Evolutionary conservation across 306 rosid species (phyloP).

Genomic region (Malus sieversii): DNA sequence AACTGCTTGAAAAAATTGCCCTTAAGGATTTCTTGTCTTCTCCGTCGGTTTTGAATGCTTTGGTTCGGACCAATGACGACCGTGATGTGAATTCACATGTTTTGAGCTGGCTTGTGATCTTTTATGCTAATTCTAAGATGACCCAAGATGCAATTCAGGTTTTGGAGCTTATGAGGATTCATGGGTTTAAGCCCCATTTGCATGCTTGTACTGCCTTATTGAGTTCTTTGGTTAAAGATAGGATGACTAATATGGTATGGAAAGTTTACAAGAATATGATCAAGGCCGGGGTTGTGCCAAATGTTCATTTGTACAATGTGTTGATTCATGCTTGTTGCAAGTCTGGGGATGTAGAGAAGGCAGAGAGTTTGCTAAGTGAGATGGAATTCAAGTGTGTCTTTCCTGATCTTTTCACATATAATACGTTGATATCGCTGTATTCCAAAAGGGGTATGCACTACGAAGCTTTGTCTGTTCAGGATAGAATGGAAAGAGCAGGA

Average conservation of each 20-base stretch:
- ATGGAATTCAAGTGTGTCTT: slow-evolving; percentile 55
- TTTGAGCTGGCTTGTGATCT: slow-evolving; percentile 81
- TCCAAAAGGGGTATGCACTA: slow-evolving; percentile 71
- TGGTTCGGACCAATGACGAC: slow-evolving; percentile 41
- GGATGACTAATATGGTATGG: slow-evolving; percentile 63
- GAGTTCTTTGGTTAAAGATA: slow-evolving; percentile 61
- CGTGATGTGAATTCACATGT: slow-evolving; percentile 63
- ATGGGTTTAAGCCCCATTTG: slow-evolving; percentile 47
- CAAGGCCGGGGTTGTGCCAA: slow-evolving; percentile 47
- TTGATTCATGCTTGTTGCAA: slow-evolving; percentile 77
- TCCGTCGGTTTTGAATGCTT: slow-evolving; percentile 57
- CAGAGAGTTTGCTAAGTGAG: slow-evolving; percentile 50
- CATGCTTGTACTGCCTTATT: slow-evolving; percentile 83
- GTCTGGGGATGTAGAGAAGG: slow-evolving; percentile 66
- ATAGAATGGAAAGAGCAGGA: slow-evolving; percentile 74
- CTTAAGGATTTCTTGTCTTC: slow-evolving; percentile 57
- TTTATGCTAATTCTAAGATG: slow-evolving; percentile 52
- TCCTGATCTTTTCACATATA: slow-evolving; percentile 78
- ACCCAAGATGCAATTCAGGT: slow-evolving; percentile 69
- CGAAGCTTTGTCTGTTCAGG: slow-evolving; percentile 66
- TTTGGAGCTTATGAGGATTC: slow-evolving; percentile 61
- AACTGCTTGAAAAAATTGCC: slow-evolving; percentile 63
- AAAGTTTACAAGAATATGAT: slow-evolving; percentile 56
- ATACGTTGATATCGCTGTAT: slow-evolving; percentile 73
- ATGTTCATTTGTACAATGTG: slow-evolving; percentile 65